Evolutionary conservation across 2,329 filamentous ascomycete genomes (phyloP), one percentile per base, ranked within the genome.

Genomic region (Cladorrhinum sp.): DNA sequence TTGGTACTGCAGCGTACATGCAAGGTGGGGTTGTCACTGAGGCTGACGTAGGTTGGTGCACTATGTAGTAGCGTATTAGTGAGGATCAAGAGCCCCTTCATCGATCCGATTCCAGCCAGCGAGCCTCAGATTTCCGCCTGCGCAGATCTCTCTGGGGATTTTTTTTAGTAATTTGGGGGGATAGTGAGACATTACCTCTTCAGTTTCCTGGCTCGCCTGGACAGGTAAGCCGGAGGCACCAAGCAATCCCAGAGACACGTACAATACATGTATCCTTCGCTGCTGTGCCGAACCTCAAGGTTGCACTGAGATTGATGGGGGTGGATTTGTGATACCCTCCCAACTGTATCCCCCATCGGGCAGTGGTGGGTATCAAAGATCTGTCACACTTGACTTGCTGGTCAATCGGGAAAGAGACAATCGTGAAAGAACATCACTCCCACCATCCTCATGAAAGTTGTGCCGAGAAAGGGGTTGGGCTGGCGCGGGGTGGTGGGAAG

Each of bases 261-360:
- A 30, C 10, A n/a, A n/a, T n/a, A n/a, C n/a, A n/a, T n/a, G n/a
- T 30, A 30, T 4, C 10, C 4, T 4, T 30, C 10, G 26, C 26
- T 30, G 26, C 10, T 30, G 26, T 30, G 26, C 26, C 26, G 28
- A 24, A 14, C 18, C 33, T 46, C 33, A 30, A 3, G 18, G 42
- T 58, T 28, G 54, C 57, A 60, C 58, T 55, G 48, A 62, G 59
- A 61, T 61, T 59, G 61, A 61, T 57, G 49, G 49, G 50, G 39
- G 18, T n/a, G 52, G 49, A 30, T 46, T 36, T 54, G 58, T 61
- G 55, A 59, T 57, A 59, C 59, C 42, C 56, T 42, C 16, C 55
- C 59, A 56, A 24, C 53, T 58, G 33, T 39, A 16, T 58, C 20
- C 55, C 48, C 33, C 55, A 55, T 64, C 57, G 59, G 65, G 62